Evolutionary conservation across 2,329 filamentous ascomycete genomes (phyloP), one percentile per base, ranked within the genome.

Genomic region (Sporothrix curviconia): DNA sequence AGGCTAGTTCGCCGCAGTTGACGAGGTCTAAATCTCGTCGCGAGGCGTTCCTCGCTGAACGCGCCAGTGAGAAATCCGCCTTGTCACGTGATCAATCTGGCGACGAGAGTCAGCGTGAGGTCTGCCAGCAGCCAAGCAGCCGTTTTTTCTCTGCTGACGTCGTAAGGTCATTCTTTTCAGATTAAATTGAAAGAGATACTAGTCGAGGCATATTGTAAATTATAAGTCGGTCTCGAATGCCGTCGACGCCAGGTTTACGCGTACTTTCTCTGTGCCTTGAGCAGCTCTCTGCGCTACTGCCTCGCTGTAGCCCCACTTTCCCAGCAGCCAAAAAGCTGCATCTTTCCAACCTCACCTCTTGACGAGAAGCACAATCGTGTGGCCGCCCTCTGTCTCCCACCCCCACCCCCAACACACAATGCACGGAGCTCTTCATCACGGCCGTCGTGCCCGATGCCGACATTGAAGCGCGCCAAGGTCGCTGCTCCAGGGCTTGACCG

Each of bases 401-500:
- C 22, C 32, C 24, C 15, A 7, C 22, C 15, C 14, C 36, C 24
- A 2, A 9, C 6, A 22, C 39, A 30, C 49, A 43, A 84, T 83
- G 80, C 78, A 83, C 65, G n/a, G 81, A 85, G 67, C 70, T 85
- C 17, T 84, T 83, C 63, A 73, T 85, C 58, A 80, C 80, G 4
- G 76, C 79, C 9, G 66, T 76, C 46, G 74, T 86, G 55, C 71
- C 73, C 17, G 75, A 78, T 56, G 78, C 83, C 59, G 78, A 83
- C 62, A 72, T 80, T 36, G 68, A 71, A n/a, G 50, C 74, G 70
- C 58, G 77, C 77, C 19, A 75, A 78, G 55, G 74, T 77, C 1
- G n/a, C 72, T 86, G 9, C 69, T 86, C 7, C 74, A 79, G 58
- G 82, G 82, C 17, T 73, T 82, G 60, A 81, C 78, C 59, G 80